phyloP scores from a whole-genome alignment of 306 rosid genomes.

The Cercis canadensis region DNA sequence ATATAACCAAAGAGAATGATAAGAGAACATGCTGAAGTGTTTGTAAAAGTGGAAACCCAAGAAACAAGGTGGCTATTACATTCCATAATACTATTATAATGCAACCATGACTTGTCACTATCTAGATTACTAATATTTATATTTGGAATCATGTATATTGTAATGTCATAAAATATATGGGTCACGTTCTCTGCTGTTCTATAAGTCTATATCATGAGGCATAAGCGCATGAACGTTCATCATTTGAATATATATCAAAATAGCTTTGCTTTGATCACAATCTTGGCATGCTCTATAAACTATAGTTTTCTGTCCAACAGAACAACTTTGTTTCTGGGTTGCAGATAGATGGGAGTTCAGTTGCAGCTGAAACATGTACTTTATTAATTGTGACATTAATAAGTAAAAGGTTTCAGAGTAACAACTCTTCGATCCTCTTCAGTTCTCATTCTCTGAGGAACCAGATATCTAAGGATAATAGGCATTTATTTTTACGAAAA shows the following conservation, averaged over 20 bases:
- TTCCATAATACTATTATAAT: slow-evolving; percentile 16
- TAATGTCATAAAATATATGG: background rate
- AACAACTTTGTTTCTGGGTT: background rate
- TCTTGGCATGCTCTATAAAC: slow-evolving; percentile 23
- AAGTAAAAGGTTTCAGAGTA: no score
- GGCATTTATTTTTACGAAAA: no score
- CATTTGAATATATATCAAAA: background rate
- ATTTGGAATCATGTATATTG: no score
- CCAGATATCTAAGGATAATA: no score
- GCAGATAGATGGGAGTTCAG: no score
- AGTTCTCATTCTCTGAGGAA: no score
- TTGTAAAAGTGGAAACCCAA: background rate
- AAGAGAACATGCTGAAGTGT: background rate
- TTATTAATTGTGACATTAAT: no score
- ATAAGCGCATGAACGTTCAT: slow-evolving; percentile 9
- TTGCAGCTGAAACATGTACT: no score
- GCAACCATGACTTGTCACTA: background rate
- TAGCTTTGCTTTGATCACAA: slow-evolving; percentile 18
- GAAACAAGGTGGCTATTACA: background rate
- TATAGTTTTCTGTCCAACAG: background rate
- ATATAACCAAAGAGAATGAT: no score
- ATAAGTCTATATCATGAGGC: no score
- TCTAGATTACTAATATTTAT: no score
- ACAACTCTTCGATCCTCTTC: no score
- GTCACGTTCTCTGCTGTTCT: background rate